Evolutionary conservation across 805 yeast species (phyloP).

Genomic region (Scheffersomyces amazonensis): DNA sequence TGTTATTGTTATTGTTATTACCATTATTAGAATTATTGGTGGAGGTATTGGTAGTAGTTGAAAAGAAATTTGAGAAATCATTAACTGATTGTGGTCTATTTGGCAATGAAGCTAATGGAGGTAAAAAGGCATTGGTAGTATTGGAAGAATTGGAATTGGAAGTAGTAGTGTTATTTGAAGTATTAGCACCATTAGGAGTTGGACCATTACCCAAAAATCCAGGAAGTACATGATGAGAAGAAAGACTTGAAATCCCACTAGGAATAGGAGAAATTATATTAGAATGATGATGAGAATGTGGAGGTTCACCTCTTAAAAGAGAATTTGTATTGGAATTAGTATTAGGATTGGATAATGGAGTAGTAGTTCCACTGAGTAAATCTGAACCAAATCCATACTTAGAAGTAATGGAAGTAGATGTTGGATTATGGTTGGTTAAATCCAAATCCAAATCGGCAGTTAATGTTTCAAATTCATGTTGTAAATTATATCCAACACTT

Average conservation of each 20-base stretch:
- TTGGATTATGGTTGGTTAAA: slow-evolving; percentile 18
- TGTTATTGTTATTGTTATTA: slow-evolving; percentile 4
- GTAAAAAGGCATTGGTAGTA: slow-evolving; percentile 22
- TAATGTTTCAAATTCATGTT: slow-evolving; percentile 46
- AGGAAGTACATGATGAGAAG: background rate
- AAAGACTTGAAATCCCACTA: background rate
- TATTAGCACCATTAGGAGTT: background rate
- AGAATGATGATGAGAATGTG: slow-evolving; percentile 15
- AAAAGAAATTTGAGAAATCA: slow-evolving; percentile 28
- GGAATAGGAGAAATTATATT: slow-evolving; percentile 16
- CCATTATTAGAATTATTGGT: background rate
- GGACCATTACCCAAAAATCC: background rate
- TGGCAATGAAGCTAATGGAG: slow-evolving; percentile 24
- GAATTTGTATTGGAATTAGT: background rate
- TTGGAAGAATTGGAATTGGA: slow-evolving; percentile 4
- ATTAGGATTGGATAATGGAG: background rate
- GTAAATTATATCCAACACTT: slow-evolving; percentile 44
- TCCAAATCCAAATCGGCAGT: slow-evolving; percentile 46
- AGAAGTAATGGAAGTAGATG: background rate
- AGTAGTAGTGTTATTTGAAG: background rate
- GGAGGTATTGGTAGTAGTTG: background rate
- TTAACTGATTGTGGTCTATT: slow-evolving; percentile 43
- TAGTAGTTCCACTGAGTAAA: slow-evolving; percentile 5
- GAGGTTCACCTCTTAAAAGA: too few relatives aligned
- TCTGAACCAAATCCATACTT: slow-evolving; percentile 8